These are phyloP conservation scores for Wickerhamomyces pijperi DNA, from an alignment of 805 yeast species.

Conservation along the genomic window DNA sequence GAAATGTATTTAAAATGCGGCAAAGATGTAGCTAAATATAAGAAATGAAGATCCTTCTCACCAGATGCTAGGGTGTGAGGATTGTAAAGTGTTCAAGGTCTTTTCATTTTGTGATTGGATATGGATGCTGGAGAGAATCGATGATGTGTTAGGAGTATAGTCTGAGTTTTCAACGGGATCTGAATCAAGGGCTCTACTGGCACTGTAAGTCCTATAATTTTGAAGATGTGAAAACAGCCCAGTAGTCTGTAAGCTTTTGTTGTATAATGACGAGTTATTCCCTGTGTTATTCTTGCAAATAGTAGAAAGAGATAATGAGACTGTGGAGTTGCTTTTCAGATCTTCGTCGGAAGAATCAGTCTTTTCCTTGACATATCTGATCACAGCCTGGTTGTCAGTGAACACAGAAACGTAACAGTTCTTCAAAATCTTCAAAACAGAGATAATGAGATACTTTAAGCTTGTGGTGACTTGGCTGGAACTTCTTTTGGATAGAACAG, in stretches of 20 bases:
- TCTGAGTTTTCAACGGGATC: too few species aligned
- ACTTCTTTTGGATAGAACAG: neutral
- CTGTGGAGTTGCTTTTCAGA: neutral
- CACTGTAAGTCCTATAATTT: neutral
- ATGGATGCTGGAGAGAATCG: too few species aligned
- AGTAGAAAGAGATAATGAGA: neutral
- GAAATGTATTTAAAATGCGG: too few species aligned
- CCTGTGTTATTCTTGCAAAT: neutral
- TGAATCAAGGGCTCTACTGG: neutral
- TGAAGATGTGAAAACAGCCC: neutral
- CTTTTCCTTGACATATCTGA: neutral
- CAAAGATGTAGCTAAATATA: too few species aligned
- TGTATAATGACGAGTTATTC: neutral
- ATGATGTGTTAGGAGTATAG: too few species aligned
- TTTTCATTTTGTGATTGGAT: too few species aligned
- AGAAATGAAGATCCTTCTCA: too few species aligned
- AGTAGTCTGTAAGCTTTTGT: neutral
- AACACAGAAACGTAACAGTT: neutral
- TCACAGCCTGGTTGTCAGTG: neutral
- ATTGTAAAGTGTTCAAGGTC: too few species aligned
- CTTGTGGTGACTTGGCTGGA: neutral
- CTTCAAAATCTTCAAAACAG: neutral
- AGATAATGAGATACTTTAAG: neutral
- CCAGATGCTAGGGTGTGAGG: too few species aligned
- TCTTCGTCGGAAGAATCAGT: neutral